A percentile compares a stretch with the other conserved stretches of the same genome.
phyloP scores from a whole-genome alignment of 208 protist genomes.

The Leishmania tarentolae region DNA sequence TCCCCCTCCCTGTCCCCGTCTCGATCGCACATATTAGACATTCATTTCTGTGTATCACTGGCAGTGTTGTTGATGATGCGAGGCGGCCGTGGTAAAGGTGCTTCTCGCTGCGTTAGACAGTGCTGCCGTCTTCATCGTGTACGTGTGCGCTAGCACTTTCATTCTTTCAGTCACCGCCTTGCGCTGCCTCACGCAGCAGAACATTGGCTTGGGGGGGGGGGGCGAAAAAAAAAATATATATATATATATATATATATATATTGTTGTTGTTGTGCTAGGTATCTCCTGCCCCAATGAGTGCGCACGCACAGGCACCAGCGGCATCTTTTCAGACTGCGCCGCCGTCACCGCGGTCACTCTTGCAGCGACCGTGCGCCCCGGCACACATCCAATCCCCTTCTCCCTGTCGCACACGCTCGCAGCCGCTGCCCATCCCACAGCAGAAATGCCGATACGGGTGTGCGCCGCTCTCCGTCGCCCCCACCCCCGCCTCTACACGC shows the following conservation, averaged over 20 bases:
- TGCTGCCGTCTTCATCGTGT: neutral
- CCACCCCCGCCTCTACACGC: neutral
- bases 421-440: neutral
- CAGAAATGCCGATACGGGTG: neutral
- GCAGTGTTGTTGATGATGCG: too few species aligned
- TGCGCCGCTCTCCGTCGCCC: neutral
- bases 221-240: too few species aligned
- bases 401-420: neutral
- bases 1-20: too few species aligned
- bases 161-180: neutral
- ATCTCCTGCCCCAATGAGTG: too few species aligned
- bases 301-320: too few species aligned
- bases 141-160: neutral
- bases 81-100: too few species aligned
- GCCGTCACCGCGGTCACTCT: neutral
- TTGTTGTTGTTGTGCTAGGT: too few species aligned
- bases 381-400: constrained; percentile 5
- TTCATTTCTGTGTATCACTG: too few species aligned
- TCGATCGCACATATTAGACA: too few species aligned
- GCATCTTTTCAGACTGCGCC: too few species aligned
- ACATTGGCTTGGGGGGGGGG: neutral
- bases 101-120: neutral
- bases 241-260: too few species aligned
- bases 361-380: neutral
- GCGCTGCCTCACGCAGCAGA: neutral